phyloP scores from a whole-genome alignment of 2,329 filamentous ascomycete genomes.

The Paramyrothecium sp. region DNA sequence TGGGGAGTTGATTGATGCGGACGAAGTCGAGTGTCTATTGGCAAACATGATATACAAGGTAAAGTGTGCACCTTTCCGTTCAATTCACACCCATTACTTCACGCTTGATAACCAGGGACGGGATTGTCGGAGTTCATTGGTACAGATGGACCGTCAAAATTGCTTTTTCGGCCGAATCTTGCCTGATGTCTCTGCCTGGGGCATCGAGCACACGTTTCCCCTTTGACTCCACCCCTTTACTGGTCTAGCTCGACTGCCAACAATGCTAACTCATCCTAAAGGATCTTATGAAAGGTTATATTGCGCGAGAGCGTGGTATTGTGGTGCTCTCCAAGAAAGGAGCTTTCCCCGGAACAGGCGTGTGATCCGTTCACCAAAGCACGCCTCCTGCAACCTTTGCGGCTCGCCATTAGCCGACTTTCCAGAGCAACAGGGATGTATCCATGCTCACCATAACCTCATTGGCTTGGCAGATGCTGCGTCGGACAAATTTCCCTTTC shows the following conservation, averaged over 20 bases:
- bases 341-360: conserved; percentile 88
- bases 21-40: conserved; percentile 93
- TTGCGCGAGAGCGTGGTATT: conserved; percentile 83
- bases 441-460: too few species aligned
- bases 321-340: conserved; percentile 91
- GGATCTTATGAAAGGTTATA: conserved; percentile 98
- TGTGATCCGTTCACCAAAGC: conserved; percentile 32
- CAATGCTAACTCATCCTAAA: conserved; percentile 40
- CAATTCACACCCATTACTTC: conserved; percentile 3
- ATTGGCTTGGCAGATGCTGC: too few species aligned
- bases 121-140: too few species aligned
- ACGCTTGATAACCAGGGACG: conserved; percentile 8
- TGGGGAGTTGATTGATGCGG: conserved; percentile 68
- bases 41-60: conserved; percentile 99
- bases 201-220: conserved; percentile 12
- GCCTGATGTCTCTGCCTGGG: conserved; percentile 12
- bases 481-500: too few species aligned
- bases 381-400: too few species aligned
- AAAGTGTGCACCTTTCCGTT: conserved; percentile 18
- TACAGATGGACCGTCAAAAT: neutral
- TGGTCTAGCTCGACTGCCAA: conserved; percentile 20
- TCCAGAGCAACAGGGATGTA: too few species aligned
- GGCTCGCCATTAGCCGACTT: too few species aligned
- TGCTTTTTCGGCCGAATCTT: neutral
- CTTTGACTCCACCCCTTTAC: conserved; percentile 12